phyloP scores from a whole-genome alignment of 805 yeast genomes.

The Torulaspora maleeae region DNA sequence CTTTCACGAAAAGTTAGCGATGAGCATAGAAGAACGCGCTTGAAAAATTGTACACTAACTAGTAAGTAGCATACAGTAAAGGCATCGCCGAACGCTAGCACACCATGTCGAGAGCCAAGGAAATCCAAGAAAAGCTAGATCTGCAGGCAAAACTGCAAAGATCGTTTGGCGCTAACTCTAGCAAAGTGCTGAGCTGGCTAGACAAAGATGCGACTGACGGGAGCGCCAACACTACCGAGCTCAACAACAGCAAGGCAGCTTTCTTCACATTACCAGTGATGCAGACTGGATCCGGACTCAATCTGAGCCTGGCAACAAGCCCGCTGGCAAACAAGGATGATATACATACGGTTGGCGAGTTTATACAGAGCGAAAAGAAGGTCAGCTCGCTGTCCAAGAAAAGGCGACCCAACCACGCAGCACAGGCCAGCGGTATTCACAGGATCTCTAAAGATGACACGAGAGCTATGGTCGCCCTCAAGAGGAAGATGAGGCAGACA shows the following conservation, averaged over 20 bases:
- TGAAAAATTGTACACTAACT: conserved; percentile 1
- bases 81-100: not conserved
- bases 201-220: conserved; percentile 7
- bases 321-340: conserved; percentile 15
- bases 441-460: conserved; percentile 33
- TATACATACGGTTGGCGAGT: conserved; percentile 36
- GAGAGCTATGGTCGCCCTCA: conserved; percentile 35
- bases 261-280: conserved; percentile 34
- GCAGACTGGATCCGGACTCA: conserved; percentile 33
- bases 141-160: conserved; percentile 33
- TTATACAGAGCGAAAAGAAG: conserved; percentile 34
- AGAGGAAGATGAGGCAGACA: conserved; percentile 31
- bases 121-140: conserved; percentile 33
- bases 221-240: conserved; percentile 8
- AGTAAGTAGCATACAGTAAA: not conserved
- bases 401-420: conserved; percentile 11
- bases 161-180: conserved; percentile 20
- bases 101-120: conserved; percentile 33
- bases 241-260: conserved; percentile 21
- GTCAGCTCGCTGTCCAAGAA: conserved; percentile 31
- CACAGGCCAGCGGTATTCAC: conserved; percentile 20
- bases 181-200: conserved; percentile 32
- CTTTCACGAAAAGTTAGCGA: conserved; percentile 3
- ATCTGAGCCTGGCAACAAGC: conserved; percentile 12
- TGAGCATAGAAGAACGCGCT: conserved; percentile 3